Evolutionary conservation across 345 rosid species (phyloP).

Genomic region (Hibiscus trionum): DNA sequence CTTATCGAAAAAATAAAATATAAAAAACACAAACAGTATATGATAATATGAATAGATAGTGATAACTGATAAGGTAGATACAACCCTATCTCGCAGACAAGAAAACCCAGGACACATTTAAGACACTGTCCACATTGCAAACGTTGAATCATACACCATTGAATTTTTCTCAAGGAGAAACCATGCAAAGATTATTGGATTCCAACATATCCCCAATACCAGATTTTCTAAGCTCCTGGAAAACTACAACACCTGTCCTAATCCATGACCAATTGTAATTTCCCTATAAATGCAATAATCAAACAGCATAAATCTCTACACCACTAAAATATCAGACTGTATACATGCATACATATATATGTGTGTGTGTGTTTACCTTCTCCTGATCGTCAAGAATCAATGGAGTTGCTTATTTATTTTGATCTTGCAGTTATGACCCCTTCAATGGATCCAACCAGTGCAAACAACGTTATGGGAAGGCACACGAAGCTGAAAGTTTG

Average conservation of each 20-base stretch:
- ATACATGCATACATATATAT: too few species aligned
- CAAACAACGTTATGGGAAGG: conserved; percentile 32
- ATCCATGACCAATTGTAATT: not conserved
- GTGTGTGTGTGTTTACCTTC: not conserved
- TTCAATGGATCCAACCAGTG: conserved; percentile 50
- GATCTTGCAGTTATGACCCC: conserved; percentile 51
- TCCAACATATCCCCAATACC: not conserved
- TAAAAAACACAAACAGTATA: too few species aligned
- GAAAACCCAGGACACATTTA: too few species aligned
- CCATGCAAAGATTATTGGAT: not conserved
- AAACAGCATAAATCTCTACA: not conserved
- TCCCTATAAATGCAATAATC: not conserved
- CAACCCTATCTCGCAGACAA: too few species aligned
- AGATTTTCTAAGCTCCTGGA: not conserved
- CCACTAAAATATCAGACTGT: not conserved
- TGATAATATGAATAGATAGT: too few species aligned
- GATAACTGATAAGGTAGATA: too few species aligned
- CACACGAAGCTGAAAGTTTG: conserved; percentile 33
- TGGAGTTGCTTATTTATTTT: conserved; percentile 17
- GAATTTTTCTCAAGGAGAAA: too few species aligned
- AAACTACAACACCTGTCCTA: not conserved
- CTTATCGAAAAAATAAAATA: too few species aligned
- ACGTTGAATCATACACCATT: too few species aligned
- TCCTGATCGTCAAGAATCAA: not conserved
- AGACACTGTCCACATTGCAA: too few species aligned